phyloP scores from a whole-genome alignment of 2,329 filamentous ascomycete genomes.

The Neospermospora avenae region DNA sequence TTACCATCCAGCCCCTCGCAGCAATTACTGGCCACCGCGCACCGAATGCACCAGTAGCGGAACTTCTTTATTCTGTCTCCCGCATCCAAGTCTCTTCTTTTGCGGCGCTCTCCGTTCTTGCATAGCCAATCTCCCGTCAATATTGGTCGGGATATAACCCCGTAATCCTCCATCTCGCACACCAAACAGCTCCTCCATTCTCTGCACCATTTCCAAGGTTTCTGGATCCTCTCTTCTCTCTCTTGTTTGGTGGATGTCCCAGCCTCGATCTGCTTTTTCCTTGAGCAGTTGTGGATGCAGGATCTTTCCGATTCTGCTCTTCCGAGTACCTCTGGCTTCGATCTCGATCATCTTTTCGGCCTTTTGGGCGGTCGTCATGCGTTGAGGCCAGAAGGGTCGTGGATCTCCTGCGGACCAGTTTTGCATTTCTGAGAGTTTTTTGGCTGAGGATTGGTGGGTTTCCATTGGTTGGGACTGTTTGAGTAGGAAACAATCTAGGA shows the following conservation, averaged over 20 bases:
- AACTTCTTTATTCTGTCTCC: constrained; percentile 18
- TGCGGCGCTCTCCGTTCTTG: constrained; percentile 14
- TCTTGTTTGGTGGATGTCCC: constrained; percentile 25
- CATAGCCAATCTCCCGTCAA: constrained; percentile 16
- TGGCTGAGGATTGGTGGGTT: background rate
- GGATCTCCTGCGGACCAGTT: constrained; percentile 50
- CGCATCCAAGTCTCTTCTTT: constrained; percentile 13
- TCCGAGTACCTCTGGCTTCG: constrained; percentile 44
- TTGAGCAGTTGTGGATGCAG: constrained; percentile 20
- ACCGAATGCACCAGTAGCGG: background rate
- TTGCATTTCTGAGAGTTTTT: constrained; percentile 28
- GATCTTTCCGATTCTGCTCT: constrained; percentile 45
- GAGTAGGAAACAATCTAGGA: constrained; percentile 12
- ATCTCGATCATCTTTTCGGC: constrained; percentile 50
- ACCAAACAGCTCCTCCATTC: constrained; percentile 20
- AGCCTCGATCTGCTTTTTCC: constrained; percentile 22
- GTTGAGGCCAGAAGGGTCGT: constrained; percentile 45
- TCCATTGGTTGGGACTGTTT: constrained; percentile 1
- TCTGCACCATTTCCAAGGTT: background rate
- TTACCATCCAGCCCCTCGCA: too few species aligned
- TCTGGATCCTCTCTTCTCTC: constrained; percentile 2
- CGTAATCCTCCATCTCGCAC: constrained; percentile 1
- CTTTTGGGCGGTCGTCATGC: constrained; percentile 45
- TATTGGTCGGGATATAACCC: constrained; percentile 11
- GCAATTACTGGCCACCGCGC: constrained; percentile 9